Evolutionary conservation across 768 basidiomycete species (phyloP).

Genomic region (Leccinellum rugosiceps): DNA sequence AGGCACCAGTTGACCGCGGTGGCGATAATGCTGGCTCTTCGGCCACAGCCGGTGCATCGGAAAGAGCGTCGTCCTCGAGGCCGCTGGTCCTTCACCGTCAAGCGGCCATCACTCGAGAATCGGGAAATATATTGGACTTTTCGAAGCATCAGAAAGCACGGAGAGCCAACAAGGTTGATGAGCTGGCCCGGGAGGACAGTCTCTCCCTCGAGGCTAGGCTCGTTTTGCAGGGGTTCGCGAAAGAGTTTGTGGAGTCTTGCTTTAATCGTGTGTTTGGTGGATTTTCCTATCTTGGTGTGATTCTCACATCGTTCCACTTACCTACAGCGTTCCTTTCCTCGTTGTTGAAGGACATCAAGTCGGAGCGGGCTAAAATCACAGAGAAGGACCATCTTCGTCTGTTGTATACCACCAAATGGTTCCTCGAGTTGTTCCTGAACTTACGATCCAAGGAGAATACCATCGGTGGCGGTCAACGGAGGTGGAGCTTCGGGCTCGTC

Average conservation of each 20-base stretch:
- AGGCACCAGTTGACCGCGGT: constrained; percentile 17
- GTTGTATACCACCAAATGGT: constrained; percentile 85
- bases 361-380: constrained; percentile 88
- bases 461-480: constrained; percentile 22
- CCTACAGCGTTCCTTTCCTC: constrained; percentile 78
- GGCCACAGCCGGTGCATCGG: constrained; percentile 17
- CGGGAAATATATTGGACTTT: constrained; percentile 70
- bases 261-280: constrained; percentile 73
- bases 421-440: constrained; percentile 84
- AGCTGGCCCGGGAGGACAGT: constrained; percentile 64
- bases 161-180: constrained; percentile 61
- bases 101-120: constrained; percentile 67
- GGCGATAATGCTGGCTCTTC: constrained; percentile 24
- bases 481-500: constrained; percentile 70
- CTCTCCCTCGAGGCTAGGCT: constrained; percentile 61
- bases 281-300: constrained; percentile 6
- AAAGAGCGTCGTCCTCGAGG: constrained; percentile 37
- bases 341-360: constrained; percentile 89
- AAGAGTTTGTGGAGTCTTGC: constrained; percentile 72
- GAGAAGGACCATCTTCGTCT: constrained; percentile 92
- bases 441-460: constrained; percentile 39
- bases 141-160: constrained; percentile 58
- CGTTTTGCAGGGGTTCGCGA: constrained; percentile 66
- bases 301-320: constrained; percentile 16
- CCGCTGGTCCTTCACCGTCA: constrained; percentile 83